These are phyloP conservation scores for Oryza nivara DNA, from an alignment of 176 grass and related monocot genomes.

Conservation along the genomic window DNA sequence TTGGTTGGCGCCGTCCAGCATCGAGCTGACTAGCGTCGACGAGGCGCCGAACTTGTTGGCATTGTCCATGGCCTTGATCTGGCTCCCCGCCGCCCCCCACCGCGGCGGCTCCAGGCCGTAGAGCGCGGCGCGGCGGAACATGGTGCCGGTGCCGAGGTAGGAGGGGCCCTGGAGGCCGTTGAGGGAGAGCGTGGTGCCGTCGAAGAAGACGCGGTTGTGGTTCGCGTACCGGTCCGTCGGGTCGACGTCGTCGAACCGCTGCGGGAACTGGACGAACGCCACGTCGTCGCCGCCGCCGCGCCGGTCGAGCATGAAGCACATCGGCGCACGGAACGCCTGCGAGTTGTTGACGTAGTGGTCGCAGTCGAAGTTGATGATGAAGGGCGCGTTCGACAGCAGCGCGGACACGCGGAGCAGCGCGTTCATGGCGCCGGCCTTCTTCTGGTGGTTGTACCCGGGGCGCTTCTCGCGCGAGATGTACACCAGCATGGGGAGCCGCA, in stretches of 20 bases:
- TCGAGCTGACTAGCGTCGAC: conserved; percentile 3
- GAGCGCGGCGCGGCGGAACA: conserved; percentile 45
- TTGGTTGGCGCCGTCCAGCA: conserved; percentile 4
- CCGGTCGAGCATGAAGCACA: conserved; percentile 56
- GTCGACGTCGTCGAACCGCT: conserved; percentile 84
- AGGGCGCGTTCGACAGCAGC: conserved; percentile 56
- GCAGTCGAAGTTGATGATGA: conserved; percentile 56
- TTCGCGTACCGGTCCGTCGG: conserved; percentile 87
- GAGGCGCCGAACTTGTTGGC: conserved; percentile 27
- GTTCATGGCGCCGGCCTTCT: conserved; percentile 62
- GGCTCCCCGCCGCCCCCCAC: background rate
- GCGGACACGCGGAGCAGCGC: conserved; percentile 46
- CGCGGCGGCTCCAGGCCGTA: conserved; percentile 44
- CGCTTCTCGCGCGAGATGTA: conserved; percentile 49
- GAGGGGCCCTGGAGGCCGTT: conserved; percentile 67
- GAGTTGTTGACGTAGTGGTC: conserved; percentile 59
- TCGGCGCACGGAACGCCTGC: background rate
- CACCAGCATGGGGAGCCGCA: conserved; percentile 48
- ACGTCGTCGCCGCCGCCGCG: conserved; percentile 53
- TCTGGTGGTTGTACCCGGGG: conserved; percentile 44
- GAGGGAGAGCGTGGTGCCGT: conserved; percentile 92
- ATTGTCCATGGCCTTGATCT: conserved; percentile 7
- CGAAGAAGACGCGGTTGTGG: conserved; percentile 96
- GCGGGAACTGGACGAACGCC: conserved; percentile 87
- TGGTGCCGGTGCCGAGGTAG: conserved; percentile 51